Conservation (phyloP, 768 basidiomycete genomes). For the Suillus occidentalis region DNA sequence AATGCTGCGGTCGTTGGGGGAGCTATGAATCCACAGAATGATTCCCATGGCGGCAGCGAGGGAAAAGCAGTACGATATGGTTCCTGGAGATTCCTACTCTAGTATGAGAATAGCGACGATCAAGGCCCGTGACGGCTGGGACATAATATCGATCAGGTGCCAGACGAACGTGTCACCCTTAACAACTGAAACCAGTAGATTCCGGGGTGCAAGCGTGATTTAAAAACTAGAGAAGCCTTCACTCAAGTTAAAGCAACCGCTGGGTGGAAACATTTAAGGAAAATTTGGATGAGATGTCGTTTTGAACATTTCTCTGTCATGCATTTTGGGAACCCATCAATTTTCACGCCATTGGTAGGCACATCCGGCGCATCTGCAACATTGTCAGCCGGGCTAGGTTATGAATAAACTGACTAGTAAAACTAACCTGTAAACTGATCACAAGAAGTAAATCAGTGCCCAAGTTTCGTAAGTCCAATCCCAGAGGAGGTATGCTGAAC, state of each 20-base stretch:
- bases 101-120: neutral
- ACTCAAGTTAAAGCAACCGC: neutral
- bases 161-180: neutral
- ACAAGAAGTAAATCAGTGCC: neutral
- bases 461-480: neutral
- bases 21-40: too few relatives aligned
- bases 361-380: conserved; percentile 58
- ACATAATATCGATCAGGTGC: neutral
- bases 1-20: neutral
- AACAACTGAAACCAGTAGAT: neutral
- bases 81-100: neutral
- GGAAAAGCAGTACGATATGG: neutral
- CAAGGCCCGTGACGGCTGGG: neutral
- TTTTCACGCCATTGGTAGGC: conserved; percentile 73
- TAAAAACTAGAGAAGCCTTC: neutral
- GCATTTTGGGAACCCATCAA: conserved; percentile 26
- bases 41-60: neutral
- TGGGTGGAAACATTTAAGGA: neutral
- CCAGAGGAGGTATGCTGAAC: neutral
- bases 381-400: conserved; percentile 3
- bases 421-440: conserved; percentile 3
- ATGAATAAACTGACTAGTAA: neutral
- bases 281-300: neutral
- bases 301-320: conserved; percentile 1
- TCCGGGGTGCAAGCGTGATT: neutral